Conservation (phyloP, 345 rosid genomes). For the Pseudoturritis turrita region DNA sequence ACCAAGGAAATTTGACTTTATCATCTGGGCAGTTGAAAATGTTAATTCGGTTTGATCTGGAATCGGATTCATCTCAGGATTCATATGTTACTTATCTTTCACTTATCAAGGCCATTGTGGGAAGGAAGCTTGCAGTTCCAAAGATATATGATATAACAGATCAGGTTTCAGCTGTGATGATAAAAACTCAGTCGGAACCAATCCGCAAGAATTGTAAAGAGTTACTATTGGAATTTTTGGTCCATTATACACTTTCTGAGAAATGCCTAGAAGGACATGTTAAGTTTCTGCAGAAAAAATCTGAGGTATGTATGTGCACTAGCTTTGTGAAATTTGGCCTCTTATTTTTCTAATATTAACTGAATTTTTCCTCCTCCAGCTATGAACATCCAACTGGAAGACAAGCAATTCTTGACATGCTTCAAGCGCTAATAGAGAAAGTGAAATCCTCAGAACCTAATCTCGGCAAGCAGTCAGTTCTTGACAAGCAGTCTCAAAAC, state of each 20-base stretch:
- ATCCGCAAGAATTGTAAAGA: slow-evolving; percentile 66
- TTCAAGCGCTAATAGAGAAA: slow-evolving; percentile 49
- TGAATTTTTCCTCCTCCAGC: slow-evolving; percentile 36
- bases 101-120: slow-evolving; percentile 66
- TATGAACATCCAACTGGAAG: slow-evolving; percentile 76
- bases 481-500: slow-evolving; percentile 50
- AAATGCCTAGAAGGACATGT: slow-evolving; percentile 50
- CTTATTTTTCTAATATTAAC: not conserved
- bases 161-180: slow-evolving; percentile 64
- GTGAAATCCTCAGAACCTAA: slow-evolving; percentile 37
- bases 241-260: slow-evolving; percentile 43
- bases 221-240: slow-evolving; percentile 55
- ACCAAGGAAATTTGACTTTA: slow-evolving; percentile 43
- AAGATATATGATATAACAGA: slow-evolving; percentile 64
- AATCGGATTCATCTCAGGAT: slow-evolving; percentile 56
- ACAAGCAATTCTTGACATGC: slow-evolving; percentile 74
- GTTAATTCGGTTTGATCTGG: slow-evolving; percentile 62
- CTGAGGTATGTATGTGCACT: slow-evolving; percentile 44
- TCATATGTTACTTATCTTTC: slow-evolving; percentile 57
- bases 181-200: slow-evolving; percentile 54
- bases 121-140: slow-evolving; percentile 51
- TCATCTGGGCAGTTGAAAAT: slow-evolving; percentile 54
- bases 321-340: not conserved
- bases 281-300: slow-evolving; percentile 44
- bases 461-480: slow-evolving; percentile 22